Conservation (phyloP, 2,329 filamentous ascomycete genomes). For the Xylariomycetidae sp. region DNA sequence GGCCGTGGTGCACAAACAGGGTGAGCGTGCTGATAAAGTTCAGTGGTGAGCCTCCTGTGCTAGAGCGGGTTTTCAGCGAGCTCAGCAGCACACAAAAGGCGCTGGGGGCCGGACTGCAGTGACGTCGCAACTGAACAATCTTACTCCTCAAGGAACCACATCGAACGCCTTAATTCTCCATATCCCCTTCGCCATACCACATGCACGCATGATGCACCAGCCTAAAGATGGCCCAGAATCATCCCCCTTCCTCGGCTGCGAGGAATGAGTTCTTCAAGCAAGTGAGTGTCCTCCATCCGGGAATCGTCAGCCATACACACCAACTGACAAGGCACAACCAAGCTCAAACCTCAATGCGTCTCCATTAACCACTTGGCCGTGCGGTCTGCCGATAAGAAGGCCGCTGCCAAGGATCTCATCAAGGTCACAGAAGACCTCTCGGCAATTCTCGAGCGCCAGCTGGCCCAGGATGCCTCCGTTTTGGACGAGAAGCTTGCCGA, state of each 20-base stretch:
- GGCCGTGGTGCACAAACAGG: too few relatives aligned
- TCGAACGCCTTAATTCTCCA: too few relatives aligned
- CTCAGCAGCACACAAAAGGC: too few relatives aligned
- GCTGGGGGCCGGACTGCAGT: too few relatives aligned
- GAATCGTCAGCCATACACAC: background rate
- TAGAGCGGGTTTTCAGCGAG: too few relatives aligned
- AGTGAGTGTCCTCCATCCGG: constrained; percentile 13
- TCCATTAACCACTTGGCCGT: constrained; percentile 53
- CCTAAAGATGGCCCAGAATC: constrained; percentile 18
- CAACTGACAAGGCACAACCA: background rate
- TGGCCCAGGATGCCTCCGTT: constrained; percentile 36
- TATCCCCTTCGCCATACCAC: too few relatives aligned
- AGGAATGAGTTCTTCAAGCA: constrained; percentile 28
- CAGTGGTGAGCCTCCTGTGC: too few relatives aligned
- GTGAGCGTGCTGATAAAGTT: too few relatives aligned
- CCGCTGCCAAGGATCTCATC: constrained; percentile 37
- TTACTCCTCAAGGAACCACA: too few relatives aligned
- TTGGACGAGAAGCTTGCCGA: constrained; percentile 82
- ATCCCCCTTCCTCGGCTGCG: constrained; percentile 13
- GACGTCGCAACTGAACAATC: too few relatives aligned
- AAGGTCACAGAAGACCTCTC: constrained; percentile 40
- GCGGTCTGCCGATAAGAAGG: constrained; percentile 36
- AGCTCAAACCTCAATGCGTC: constrained; percentile 60
- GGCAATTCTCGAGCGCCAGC: constrained; percentile 38
- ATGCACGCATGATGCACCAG: constrained; percentile 10